Evolutionary conservation across 495 filamentous ascomycete species (phyloP).

Genomic region (Bacidia gigantensis): DNA sequence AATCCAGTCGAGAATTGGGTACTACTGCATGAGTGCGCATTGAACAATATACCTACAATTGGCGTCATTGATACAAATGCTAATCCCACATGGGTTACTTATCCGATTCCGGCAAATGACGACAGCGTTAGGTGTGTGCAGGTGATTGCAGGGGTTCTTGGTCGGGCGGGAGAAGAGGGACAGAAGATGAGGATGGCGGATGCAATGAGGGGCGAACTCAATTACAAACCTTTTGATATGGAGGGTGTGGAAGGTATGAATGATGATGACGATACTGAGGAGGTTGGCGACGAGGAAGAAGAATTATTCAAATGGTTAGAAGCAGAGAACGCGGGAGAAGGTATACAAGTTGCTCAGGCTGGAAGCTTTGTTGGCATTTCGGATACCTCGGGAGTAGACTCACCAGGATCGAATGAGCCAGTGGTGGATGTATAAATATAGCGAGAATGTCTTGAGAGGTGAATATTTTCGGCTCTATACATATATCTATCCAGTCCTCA

Average conservation of each 20-base stretch:
- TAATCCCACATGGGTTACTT: slow-evolving; percentile 87
- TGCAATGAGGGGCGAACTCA: slow-evolving; percentile 44
- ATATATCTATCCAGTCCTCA: background rate
- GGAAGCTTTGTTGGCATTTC: too few relatives aligned
- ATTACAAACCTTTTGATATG: slow-evolving; percentile 32
- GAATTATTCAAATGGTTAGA: too few relatives aligned
- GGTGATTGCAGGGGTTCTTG: slow-evolving; percentile 75
- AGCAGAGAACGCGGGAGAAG: too few relatives aligned
- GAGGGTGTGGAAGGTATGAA: background rate
- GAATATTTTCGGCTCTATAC: background rate
- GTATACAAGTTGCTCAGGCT: too few relatives aligned
- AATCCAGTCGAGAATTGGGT: slow-evolving; percentile 89
- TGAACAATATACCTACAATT: slow-evolving; percentile 83
- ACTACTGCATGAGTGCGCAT: slow-evolving; percentile 76
- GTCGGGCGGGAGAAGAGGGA: slow-evolving; percentile 69
- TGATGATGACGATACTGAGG: too few relatives aligned
- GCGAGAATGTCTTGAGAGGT: background rate
- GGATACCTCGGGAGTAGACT: background rate
- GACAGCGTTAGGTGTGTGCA: slow-evolving; percentile 74
- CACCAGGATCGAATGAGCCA: background rate
- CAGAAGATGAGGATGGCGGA: slow-evolving; percentile 46
- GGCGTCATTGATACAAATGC: slow-evolving; percentile 89
- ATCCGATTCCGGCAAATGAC: slow-evolving; percentile 93
- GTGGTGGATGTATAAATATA: background rate
- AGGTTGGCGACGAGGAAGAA: background rate